A percentile compares a stretch with the other conserved stretches of the same genome.
phyloP scores from a whole-genome alignment of 2,329 filamentous ascomycete genomes.

The Neonectria ditissima region DNA sequence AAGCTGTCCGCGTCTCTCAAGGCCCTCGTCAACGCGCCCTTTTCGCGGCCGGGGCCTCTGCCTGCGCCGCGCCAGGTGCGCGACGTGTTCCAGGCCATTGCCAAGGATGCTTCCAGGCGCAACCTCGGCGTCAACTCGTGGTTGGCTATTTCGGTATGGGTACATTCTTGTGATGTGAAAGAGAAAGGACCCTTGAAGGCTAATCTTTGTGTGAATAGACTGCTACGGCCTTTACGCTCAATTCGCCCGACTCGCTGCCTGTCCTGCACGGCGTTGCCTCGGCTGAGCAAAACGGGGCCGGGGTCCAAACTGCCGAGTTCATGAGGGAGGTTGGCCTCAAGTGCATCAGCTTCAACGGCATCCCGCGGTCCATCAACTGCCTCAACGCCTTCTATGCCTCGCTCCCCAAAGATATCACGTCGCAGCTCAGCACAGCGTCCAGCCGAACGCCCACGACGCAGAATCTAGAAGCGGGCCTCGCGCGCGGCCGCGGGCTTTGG shows the following conservation, averaged over 20 bases:
- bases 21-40: slow-evolving; percentile 77
- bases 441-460: slow-evolving; percentile 64
- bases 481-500: slow-evolving; percentile 76
- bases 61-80: slow-evolving; percentile 73
- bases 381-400: slow-evolving; percentile 76
- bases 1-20: slow-evolving; percentile 80
- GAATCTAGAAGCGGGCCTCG: slow-evolving; percentile 66
- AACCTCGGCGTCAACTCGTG: slow-evolving; percentile 73
- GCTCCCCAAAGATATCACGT: slow-evolving; percentile 68
- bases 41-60: slow-evolving; percentile 73
- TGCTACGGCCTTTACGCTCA: slow-evolving; percentile 86
- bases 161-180: too few species aligned
- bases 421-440: slow-evolving; percentile 65
- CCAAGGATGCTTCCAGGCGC: slow-evolving; percentile 70
- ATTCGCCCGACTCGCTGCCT: slow-evolving; percentile 81
- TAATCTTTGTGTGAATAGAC: slow-evolving; percentile 61
- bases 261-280: slow-evolving; percentile 68
- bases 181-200: neutral
- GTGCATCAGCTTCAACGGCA: slow-evolving; percentile 84
- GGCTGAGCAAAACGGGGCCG: slow-evolving; percentile 32
- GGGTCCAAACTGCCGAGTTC: slow-evolving; percentile 71
- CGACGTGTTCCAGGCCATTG: slow-evolving; percentile 73
- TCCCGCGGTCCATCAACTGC: slow-evolving; percentile 86
- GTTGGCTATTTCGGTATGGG: slow-evolving; percentile 73
- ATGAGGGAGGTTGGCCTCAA: slow-evolving; percentile 82